phyloP scores from a whole-genome alignment of 139 green algal genomes.

The Bryopsis sp. region DNA sequence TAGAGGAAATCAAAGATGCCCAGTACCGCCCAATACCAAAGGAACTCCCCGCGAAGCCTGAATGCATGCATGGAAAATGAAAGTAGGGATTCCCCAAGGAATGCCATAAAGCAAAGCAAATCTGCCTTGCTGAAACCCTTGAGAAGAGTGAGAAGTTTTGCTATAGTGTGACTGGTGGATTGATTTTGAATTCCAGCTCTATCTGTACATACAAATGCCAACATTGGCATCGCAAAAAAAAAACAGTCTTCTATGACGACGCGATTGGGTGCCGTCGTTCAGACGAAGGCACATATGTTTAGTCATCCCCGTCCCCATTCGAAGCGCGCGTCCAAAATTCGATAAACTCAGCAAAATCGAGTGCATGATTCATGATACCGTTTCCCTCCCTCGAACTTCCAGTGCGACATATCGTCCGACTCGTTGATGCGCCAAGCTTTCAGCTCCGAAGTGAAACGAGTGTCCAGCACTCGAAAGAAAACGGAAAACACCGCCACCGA shows the following conservation, averaged over 20 bases:
- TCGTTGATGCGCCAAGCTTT: background rate
- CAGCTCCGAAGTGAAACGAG: background rate
- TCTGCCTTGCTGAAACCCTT: background rate
- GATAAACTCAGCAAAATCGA: background rate
- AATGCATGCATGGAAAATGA: background rate
- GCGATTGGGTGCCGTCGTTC: too few species aligned
- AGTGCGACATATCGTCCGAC: background rate
- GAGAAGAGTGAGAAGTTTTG: background rate
- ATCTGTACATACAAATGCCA: too few species aligned
- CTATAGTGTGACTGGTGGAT: background rate
- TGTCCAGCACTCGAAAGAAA: slow-evolving; percentile 6
- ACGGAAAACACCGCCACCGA: background rate
- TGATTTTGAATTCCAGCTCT: background rate
- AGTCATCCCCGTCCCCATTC: background rate
- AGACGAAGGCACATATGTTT: too few species aligned
- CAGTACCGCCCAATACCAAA: slow-evolving; percentile 20
- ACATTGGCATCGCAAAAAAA: too few species aligned
- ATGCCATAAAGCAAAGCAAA: too few species aligned
- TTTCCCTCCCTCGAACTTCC: slow-evolving; percentile 4
- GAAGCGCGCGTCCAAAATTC: background rate
- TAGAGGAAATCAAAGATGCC: slow-evolving; percentile 22
- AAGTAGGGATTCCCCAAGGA: background rate
- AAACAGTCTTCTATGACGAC: too few species aligned
- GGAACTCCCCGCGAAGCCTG: slow-evolving; percentile 16
- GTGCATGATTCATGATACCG: background rate